Base-by-base conservation (phyloP, 345 rosid species). In the Odontarrhena argentea region DNA sequence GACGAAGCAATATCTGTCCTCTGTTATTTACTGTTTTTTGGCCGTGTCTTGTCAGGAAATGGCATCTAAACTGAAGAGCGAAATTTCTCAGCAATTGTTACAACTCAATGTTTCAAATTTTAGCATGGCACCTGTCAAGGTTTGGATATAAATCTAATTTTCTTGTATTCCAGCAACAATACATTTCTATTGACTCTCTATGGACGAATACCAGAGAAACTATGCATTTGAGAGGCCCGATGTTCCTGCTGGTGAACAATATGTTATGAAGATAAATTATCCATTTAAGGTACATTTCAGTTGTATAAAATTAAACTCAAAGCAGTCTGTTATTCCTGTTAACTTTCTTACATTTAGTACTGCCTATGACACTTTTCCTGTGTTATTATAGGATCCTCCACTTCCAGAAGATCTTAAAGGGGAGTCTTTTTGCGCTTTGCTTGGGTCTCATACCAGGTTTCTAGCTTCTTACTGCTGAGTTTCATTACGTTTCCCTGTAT, bases 381-480 rank as follows among this genome's bases (percentile, higher is more conserved):
- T 59, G 44, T 56, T 42, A 51, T 50, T 74, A 53, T 77, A 94
- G 99, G 92, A 94, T 52, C 92, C 90, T 37, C 91, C 97, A 70
- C 84, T 94, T 69, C 91, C 99, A 58, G 76, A 87, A 68, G 96
- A 91, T 79, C 80, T 85, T 43, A 87, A 80, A 72, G 99, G 99
- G 56, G 81, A 88, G 80, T 84, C 78, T 10, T 94, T 91, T 76
- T 68, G 72, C 70, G 85, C 95, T 72, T 70, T 94, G 77, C 92
- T 88, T 59, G 99, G 97, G 57, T 82, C 96, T 76, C 86, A 87
- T 75, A 69, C 79, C 88, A 94, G 99, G 99, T 94, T 94, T 59
- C 47, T 9, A 40, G 54, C 53, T 61, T 24, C 40, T 52, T 47
- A 60, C 46, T 67, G 7, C 69, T 46, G 51, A 40, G 14, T 67